These are phyloP conservation scores for Avena eriantha DNA, from an alignment of 176 grass and related monocot species.

Conservation along the genomic window DNA sequence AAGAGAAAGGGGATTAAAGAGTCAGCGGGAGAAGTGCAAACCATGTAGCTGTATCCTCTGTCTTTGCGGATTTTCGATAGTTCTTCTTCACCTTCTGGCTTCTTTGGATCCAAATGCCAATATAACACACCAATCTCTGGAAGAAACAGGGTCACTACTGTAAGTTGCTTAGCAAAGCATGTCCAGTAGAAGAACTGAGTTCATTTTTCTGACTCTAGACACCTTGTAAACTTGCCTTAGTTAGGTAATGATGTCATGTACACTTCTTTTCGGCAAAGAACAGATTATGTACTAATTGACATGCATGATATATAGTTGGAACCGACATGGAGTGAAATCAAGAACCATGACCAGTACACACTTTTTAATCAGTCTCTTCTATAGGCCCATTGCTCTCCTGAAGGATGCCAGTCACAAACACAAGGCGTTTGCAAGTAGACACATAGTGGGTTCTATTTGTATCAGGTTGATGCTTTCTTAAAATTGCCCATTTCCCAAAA, in stretches of 20 bases:
- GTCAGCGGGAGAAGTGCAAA: constrained; percentile 30
- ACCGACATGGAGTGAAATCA: not conserved
- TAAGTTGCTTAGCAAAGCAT: not conserved
- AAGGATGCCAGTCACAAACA: not conserved
- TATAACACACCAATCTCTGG: constrained; percentile 87
- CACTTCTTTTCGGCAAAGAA: not conserved
- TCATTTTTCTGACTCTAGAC: not conserved
- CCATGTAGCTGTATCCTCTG: constrained; percentile 89
- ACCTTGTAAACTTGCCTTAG: not conserved
- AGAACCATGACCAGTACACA: not conserved
- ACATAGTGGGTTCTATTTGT: not conserved
- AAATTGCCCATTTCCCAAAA: not conserved
- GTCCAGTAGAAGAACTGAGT: not conserved
- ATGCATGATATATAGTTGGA: not conserved
- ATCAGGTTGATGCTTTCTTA: not conserved
- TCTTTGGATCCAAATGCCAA: constrained; percentile 82
- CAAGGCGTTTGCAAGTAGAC: not conserved
- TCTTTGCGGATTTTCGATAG: constrained; percentile 75
- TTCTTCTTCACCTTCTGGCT: constrained; percentile 71
- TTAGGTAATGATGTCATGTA: constrained; percentile 15
- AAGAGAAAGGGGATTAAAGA: not conserved
- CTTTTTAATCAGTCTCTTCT: not conserved
- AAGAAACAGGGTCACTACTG: not conserved
- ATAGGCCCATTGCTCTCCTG: not conserved
- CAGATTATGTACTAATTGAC: constrained; percentile 20